These are phyloP conservation scores for Kodamaea neixiangensis DNA, from an alignment of 805 yeast genomes.

Conservation along the genomic window DNA sequence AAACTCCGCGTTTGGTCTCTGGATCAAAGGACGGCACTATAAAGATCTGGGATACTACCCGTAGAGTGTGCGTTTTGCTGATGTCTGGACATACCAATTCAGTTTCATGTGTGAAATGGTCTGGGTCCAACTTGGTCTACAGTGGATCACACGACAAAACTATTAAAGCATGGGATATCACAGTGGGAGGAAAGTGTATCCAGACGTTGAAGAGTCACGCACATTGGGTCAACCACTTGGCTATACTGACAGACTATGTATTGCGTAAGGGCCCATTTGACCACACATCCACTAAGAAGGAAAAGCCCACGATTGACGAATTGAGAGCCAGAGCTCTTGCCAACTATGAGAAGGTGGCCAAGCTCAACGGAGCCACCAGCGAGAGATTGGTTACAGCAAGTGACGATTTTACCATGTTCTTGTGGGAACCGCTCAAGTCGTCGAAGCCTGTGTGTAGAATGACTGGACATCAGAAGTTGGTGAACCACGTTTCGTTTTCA, in stretches of 20 bases:
- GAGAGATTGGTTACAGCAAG: slow-evolving; percentile 93
- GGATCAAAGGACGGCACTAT: slow-evolving; percentile 92
- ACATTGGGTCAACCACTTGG: slow-evolving; percentile 96
- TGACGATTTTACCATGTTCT: slow-evolving; percentile 96
- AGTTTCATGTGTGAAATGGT: slow-evolving; percentile 97
- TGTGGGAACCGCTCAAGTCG: slow-evolving; percentile 88
- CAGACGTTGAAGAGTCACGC: slow-evolving; percentile 87
- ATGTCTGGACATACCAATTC: slow-evolving; percentile 86
- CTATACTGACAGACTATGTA: slow-evolving; percentile 87
- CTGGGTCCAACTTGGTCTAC: slow-evolving; percentile 82
- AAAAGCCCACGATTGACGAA: slow-evolving; percentile 25
- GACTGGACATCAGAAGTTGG: slow-evolving; percentile 97
- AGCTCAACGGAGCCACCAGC: slow-evolving; percentile 50
- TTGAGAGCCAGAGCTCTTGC: slow-evolving; percentile 53
- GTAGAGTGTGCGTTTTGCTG: slow-evolving; percentile 65
- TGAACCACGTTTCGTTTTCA: slow-evolving; percentile 91
- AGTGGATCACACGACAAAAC: slow-evolving; percentile 95
- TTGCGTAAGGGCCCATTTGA: slow-evolving; percentile 88
- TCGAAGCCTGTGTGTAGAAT: slow-evolving; percentile 86
- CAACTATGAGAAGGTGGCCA: slow-evolving; percentile 64
- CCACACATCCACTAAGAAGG: slow-evolving; percentile 52
- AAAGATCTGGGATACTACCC: slow-evolving; percentile 82
- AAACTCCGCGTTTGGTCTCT: slow-evolving; percentile 71
- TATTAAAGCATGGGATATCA: slow-evolving; percentile 86
- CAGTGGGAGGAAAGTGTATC: slow-evolving; percentile 68